Conservation (phyloP, 257 asterid species). For the Rauvolfia tetraphylla region DNA sequence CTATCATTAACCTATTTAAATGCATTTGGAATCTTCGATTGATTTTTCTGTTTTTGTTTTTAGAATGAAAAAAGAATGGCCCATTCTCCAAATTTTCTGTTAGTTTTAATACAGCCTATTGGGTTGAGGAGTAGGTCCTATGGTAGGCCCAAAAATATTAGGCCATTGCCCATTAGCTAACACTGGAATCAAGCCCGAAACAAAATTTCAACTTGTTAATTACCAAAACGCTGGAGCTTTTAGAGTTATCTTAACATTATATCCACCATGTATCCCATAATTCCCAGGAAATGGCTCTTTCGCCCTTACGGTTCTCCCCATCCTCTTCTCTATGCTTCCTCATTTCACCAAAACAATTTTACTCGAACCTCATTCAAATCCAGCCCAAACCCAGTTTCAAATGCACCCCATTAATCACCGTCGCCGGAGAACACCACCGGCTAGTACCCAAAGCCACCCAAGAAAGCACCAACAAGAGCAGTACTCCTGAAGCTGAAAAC, state of each 20-base stretch:
- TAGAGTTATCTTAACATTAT: neutral
- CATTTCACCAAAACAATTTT: constrained; percentile 17
- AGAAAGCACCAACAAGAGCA: constrained; percentile 25
- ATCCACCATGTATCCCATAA: neutral
- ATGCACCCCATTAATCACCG: constrained; percentile 10
- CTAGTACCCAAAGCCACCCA: constrained; percentile 36
- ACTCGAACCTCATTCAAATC: constrained; percentile 21
- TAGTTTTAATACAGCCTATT: too few species aligned
- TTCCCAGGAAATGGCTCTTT: constrained; percentile 40
- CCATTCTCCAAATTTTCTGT: too few species aligned
- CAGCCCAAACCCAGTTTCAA: constrained; percentile 13
- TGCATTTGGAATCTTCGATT: too few species aligned
- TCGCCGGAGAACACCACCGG: constrained; percentile 3
- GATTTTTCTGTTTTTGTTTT: too few species aligned
- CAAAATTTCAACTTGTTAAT: neutral
- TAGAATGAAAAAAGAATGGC: too few species aligned
- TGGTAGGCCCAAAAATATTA: neutral
- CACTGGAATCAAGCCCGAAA: neutral
- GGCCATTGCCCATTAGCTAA: neutral
- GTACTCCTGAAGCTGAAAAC: constrained; percentile 19
- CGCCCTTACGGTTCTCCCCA: constrained; percentile 29
- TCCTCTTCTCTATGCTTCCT: constrained; percentile 7
- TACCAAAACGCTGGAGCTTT: neutral
- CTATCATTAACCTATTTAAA: too few species aligned
- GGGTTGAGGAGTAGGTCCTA: neutral